A percentile compares a stretch with the other conserved stretches of the same genome.
Evolutionary conservation across 2,329 filamentous ascomycete genomes (phyloP).

Genomic region (Verticillium klebahnii): DNA sequence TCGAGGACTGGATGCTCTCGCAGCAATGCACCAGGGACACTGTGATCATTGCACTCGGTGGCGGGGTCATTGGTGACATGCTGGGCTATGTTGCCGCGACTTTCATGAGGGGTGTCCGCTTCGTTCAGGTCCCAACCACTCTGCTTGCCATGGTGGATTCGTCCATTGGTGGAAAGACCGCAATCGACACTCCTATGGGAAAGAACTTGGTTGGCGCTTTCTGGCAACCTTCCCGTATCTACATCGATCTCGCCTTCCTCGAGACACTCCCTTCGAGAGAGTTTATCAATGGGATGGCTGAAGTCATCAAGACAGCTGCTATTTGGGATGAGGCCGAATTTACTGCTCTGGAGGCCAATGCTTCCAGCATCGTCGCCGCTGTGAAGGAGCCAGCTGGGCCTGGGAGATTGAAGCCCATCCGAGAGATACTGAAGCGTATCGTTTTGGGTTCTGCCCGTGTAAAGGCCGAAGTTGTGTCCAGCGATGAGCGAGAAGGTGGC

Average conservation of each 20-base stretch:
- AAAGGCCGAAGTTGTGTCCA: conserved; percentile 91
- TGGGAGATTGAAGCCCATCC: conserved; percentile 65
- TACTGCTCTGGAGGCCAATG: conserved; percentile 75
- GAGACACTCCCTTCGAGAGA: conserved; percentile 86
- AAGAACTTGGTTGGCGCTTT: conserved; percentile 96
- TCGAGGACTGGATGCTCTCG: conserved; percentile 95
- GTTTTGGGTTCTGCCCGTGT: conserved; percentile 88
- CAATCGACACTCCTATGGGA: conserved; percentile 91
- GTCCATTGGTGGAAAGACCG: conserved; percentile 96
- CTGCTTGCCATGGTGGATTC: conserved; percentile 97
- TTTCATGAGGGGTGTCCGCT: conserved; percentile 95
- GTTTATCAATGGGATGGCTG: conserved; percentile 98
- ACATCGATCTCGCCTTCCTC: conserved; percentile 88
- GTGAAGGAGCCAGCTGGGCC: conserved; percentile 52
- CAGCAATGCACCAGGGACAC: conserved; percentile 93
- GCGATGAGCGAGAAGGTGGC: conserved; percentile 90
- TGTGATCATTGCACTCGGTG: conserved; percentile 89
- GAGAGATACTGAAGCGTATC: conserved; percentile 66
- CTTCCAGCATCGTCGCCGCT: conserved; percentile 67
- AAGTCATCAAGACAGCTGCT: conserved; percentile 95
- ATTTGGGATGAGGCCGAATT: conserved; percentile 94
- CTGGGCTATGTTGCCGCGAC: conserved; percentile 96
- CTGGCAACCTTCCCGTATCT: conserved; percentile 92
- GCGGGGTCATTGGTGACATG: conserved; percentile 96
- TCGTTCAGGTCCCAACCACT: conserved; percentile 94